Percentiles rank a stretch among this genome's conserved stretches.
Conservation (phyloP, 1,284 basidiomycete species). For the Ceratobasidium sp. region DNA sequence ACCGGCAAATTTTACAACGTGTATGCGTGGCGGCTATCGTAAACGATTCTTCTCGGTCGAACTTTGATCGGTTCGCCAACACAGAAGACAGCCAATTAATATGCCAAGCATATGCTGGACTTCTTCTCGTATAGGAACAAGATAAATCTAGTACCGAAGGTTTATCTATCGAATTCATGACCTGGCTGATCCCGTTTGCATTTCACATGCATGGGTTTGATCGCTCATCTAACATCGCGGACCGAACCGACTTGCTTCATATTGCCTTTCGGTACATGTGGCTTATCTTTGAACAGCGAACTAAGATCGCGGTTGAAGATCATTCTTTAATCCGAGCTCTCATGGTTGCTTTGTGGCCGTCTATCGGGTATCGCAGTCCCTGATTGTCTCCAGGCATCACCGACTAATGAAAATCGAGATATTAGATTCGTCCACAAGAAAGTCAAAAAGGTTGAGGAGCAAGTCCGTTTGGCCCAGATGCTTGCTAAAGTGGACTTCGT, state of each 20-base stretch:
- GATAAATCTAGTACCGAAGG: background rate
- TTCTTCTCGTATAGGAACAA: background rate
- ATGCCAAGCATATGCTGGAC: background rate
- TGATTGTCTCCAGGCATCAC: too few relatives aligned
- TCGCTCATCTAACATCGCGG: background rate
- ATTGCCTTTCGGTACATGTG: background rate
- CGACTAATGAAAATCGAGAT: background rate
- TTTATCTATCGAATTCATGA: background rate
- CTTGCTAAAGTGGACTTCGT: background rate
- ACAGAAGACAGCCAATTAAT: background rate
- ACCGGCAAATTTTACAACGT: background rate
- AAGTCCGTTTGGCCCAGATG: background rate
- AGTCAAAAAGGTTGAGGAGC: background rate
- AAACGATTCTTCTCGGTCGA: background rate
- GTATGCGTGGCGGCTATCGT: background rate
- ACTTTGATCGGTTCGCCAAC: background rate
- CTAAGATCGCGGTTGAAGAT: background rate
- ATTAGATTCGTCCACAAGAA: background rate
- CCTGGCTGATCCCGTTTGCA: background rate
- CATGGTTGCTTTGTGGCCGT: background rate
- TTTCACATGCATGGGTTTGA: background rate
- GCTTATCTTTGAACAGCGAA: background rate
- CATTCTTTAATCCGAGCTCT: background rate
- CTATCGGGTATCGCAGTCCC: background rate
- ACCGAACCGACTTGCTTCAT: background rate